Evolutionary conservation across 208 protist genomes (phyloP), one percentile per base, ranked within the genome.

Genomic region (Vickermania ingenoplastis): DNA sequence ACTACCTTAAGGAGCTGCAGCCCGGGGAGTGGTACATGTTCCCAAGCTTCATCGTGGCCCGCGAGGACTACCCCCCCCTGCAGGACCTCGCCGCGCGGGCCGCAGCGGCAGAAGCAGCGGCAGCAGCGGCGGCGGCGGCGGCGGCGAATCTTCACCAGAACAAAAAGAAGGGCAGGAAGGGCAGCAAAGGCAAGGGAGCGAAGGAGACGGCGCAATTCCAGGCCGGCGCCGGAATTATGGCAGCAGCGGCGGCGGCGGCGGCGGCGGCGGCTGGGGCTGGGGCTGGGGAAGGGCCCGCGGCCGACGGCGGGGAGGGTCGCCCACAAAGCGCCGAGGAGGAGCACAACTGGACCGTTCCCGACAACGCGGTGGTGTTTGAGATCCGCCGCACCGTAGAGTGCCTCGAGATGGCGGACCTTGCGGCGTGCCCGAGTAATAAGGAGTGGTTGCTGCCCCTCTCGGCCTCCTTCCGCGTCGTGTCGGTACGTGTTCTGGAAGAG

Each of bases 401-500:
- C 23, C 48, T 94, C 24, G 83, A 94, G 61, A 41, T 87, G 52
- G 79, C 72, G 17, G 84, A 94, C 57, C 51, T 90, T 17, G 80
- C 75, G 31, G 57, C 78, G 58, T 81, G 84, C 48, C 84, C 88
- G 17, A 72, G 81, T 57, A 78, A 89, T 67, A 57, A 71, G 2
- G 81, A 86, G 55, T 94, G 88, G 84, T 57, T 94, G 30, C 71
- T 94, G 28, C 88, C 88, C 22, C 70, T 94, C 49, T 81, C 65
- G 53, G 76, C 84, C 27, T 83, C 77, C 17, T 92, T 82, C 70
- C 75, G 78, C 27, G 75, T 94, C 13, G 41, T 73, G 0, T 63
- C 64, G 36, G 80, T 92, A 2, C 69, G 36, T 14, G 56, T 71
- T 52, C 67, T 61, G 31, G 65, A 65, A 36, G 72, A 81, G 59